A percentile compares a stretch with the other conserved stretches of the same genome.
phyloP scores from a whole-genome alignment of 129 eudicot genomes.

The Silybum marianum region DNA sequence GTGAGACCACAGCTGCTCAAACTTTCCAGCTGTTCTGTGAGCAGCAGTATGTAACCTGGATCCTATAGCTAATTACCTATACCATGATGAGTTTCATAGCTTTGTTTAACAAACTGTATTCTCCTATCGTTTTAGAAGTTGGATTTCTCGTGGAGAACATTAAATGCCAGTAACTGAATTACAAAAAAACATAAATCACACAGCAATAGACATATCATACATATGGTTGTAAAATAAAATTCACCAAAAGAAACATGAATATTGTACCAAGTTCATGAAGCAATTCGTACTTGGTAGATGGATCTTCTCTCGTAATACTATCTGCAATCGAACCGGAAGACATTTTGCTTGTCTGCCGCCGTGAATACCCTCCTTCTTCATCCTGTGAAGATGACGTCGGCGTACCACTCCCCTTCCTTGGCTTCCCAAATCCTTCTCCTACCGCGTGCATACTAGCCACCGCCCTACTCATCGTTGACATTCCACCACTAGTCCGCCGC shows the following conservation, averaged over 20 bases:
- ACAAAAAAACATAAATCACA: not conserved
- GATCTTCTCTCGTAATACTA: slow-evolving; percentile 87
- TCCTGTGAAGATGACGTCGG: slow-evolving; percentile 27
- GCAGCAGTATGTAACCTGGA: slow-evolving; percentile 1
- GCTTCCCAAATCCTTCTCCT: slow-evolving; percentile 71
- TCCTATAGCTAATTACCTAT: not conserved
- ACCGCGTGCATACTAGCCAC: slow-evolving; percentile 91
- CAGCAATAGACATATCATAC: slow-evolving; percentile 1
- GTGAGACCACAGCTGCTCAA: slow-evolving; percentile 12
- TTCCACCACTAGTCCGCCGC: slow-evolving; percentile 54
- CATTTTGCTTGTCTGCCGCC: slow-evolving; percentile 63
- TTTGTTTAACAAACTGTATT: not conserved
- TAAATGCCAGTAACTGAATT: not conserved
- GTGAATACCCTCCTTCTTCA: slow-evolving; percentile 47
- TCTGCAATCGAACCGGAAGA: slow-evolving; percentile 86
- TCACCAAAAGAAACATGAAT: slow-evolving; percentile 20
- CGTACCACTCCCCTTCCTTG: slow-evolving; percentile 51
- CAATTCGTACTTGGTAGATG: slow-evolving; percentile 86
- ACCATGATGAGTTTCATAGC: not conserved
- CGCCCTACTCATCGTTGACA: slow-evolving; percentile 84
- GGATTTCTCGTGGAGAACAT: not conserved
- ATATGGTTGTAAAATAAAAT: slow-evolving; percentile 14
- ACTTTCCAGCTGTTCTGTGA: slow-evolving; percentile 3
- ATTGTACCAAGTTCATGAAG: slow-evolving; percentile 87
- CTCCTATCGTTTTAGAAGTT: not conserved